Conservation (phyloP, 2,329 filamentous ascomycete species). For the Trichoderma endophyticum region DNA sequence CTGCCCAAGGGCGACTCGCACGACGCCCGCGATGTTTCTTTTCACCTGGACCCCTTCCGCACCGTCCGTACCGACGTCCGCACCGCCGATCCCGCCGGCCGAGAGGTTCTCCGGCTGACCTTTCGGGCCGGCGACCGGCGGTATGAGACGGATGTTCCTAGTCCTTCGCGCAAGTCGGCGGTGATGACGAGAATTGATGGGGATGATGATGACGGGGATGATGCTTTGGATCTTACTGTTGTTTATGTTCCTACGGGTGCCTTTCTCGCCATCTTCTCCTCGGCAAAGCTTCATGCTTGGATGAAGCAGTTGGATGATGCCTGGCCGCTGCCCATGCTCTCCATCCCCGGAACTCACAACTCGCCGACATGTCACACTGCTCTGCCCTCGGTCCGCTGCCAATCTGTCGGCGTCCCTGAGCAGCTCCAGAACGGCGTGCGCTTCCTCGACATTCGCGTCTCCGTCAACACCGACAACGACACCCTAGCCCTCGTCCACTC, state of each 20-base stretch:
- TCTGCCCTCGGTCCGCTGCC: conserved; percentile 88
- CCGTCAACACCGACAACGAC: conserved; percentile 52
- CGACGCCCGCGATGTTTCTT: conserved; percentile 57
- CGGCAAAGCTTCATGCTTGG: conserved; percentile 68
- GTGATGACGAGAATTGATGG: conserved; percentile 53
- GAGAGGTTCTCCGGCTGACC: conserved; percentile 69
- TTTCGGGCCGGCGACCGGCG: conserved; percentile 55
- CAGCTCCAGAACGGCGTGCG: conserved; percentile 89
- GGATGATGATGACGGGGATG: conserved; percentile 34
- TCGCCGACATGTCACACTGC: conserved; percentile 81
- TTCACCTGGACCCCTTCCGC: conserved; percentile 67
- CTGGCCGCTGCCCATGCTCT: conserved; percentile 73
- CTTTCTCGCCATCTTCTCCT: conserved; percentile 65
- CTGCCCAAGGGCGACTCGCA: conserved; percentile 55
- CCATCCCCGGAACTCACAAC: conserved; percentile 95
- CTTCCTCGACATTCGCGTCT: conserved; percentile 87
- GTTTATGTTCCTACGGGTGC: conserved; percentile 59
- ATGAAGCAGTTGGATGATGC: conserved; percentile 73
- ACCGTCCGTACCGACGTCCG: conserved; percentile 56
- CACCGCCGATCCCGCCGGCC: conserved; percentile 50
- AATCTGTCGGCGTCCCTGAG: conserved; percentile 70
- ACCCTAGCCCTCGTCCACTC: conserved; percentile 81
- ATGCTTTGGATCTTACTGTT: conserved; percentile 59
- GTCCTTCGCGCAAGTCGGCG: conserved; percentile 55
- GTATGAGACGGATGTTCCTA: conserved; percentile 72